A percentile compares a stretch with the other conserved stretches of the same genome.
Evolutionary conservation across 345 rosid genomes (phyloP).

Genomic region (Eutrema heterophyllum): DNA sequence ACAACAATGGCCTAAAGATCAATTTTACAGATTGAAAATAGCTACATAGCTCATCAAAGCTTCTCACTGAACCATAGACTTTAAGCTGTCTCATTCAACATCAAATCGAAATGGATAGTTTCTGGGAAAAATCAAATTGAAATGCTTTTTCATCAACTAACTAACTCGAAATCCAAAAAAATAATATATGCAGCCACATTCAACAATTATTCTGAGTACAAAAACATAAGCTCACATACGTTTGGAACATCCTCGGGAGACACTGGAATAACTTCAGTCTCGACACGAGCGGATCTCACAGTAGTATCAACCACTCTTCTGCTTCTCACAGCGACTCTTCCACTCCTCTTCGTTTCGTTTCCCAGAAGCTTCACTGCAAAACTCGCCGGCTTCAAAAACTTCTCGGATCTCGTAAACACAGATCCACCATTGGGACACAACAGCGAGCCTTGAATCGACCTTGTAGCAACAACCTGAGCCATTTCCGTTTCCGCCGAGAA

Average conservation of each 20-base stretch:
- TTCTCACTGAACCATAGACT: neutral
- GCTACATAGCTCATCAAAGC: neutral
- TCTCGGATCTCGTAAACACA: conserved; percentile 39
- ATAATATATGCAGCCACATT: neutral
- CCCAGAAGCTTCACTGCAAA: conserved; percentile 44
- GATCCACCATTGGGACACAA: conserved; percentile 45
- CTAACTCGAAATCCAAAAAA: neutral
- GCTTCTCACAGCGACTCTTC: conserved; percentile 22
- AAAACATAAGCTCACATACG: conserved; percentile 29
- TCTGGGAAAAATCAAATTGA: neutral
- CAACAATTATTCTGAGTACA: neutral
- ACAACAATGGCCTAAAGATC: no score
- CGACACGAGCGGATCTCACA: conserved; percentile 48
- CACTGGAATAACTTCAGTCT: conserved; percentile 62
- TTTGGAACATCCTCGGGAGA: conserved; percentile 59
- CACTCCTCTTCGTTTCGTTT: conserved; percentile 25
- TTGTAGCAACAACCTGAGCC: conserved; percentile 78
- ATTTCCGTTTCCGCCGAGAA: conserved; percentile 27
- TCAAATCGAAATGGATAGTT: neutral
- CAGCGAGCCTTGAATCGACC: conserved; percentile 55
- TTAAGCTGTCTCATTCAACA: neutral
- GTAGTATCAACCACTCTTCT: conserved; percentile 39
- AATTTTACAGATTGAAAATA: neutral
- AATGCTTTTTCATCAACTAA: neutral
- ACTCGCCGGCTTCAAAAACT: conserved; percentile 43